Percentiles rank a stretch among this genome's conserved stretches.
Conservation (phyloP, 208 protist species). For the Vickermania ingenoplastis region DNA sequence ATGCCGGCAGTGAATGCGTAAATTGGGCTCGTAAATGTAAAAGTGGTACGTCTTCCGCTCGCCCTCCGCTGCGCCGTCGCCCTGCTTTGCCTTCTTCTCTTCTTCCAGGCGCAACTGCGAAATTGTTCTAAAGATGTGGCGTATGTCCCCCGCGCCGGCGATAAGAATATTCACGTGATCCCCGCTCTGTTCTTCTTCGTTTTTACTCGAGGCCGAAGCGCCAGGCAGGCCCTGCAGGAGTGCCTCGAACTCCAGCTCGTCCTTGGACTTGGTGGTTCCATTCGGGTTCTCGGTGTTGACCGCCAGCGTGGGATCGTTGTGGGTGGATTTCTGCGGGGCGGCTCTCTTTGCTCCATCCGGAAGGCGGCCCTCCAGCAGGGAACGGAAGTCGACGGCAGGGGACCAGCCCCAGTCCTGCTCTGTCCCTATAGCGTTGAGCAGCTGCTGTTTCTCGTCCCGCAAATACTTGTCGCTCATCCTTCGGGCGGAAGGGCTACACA, state of each 20-base stretch:
- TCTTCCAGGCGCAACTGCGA: slow-evolving; percentile 30
- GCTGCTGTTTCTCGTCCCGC: slow-evolving; percentile 56
- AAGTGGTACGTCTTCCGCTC: slow-evolving; percentile 43
- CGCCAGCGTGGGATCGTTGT: neutral
- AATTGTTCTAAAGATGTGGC: slow-evolving; percentile 79
- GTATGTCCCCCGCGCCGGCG: slow-evolving; percentile 64
- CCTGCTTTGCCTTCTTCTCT: slow-evolving; percentile 4
- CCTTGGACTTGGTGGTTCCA: neutral
- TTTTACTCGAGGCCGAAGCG: neutral
- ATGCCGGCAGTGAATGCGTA: slow-evolving; percentile 76
- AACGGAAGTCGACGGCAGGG: slow-evolving; percentile 66
- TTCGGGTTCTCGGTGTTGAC: neutral
- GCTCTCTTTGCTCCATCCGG: neutral
- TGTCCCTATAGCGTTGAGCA: slow-evolving; percentile 78
- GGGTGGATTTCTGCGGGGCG: slow-evolving; percentile 1
- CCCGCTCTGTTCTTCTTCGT: neutral
- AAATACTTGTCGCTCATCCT: slow-evolving; percentile 87
- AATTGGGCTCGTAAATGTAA: slow-evolving; percentile 84
- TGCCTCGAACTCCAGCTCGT: slow-evolving; percentile 14
- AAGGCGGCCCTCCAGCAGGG: slow-evolving; percentile 24
- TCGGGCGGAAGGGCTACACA: no score
- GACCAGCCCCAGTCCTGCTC: slow-evolving; percentile 87
- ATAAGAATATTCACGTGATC: slow-evolving; percentile 46
- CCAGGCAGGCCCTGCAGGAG: neutral
- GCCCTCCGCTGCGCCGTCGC: neutral